Evolutionary conservation across 345 rosid species (phyloP).

Genomic region (Bretschneidera sinensis): DNA sequence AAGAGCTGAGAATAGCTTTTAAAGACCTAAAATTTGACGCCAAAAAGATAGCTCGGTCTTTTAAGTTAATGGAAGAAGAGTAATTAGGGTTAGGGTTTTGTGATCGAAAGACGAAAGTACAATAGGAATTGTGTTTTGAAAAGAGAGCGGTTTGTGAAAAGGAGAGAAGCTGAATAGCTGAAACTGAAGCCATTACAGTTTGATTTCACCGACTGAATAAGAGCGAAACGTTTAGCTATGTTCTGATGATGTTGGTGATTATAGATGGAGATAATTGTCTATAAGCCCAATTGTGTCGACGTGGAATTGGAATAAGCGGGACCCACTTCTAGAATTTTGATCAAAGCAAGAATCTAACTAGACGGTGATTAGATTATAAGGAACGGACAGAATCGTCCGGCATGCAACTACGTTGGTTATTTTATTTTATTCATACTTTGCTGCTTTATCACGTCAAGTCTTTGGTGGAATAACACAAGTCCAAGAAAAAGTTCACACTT

Average conservation of each 20-base stretch:
- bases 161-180: conserved; percentile 9
- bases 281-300: not conserved
- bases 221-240: not conserved
- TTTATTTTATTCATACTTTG: not conserved
- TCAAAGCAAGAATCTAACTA: not conserved
- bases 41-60: not conserved
- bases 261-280: conserved; percentile 2
- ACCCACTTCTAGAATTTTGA: not conserved
- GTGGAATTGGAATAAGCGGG: not conserved
- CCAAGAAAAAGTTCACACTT: too few relatives aligned
- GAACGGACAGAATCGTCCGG: not conserved
- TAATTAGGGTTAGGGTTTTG: not conserved
- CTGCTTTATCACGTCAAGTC: not conserved
- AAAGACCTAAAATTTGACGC: conserved; percentile 12
- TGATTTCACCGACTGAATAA: not conserved
- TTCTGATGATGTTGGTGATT: not conserved
- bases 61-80: not conserved
- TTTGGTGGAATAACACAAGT: too few relatives aligned
- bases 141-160: not conserved
- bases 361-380: not conserved
- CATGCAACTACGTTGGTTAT: not conserved
- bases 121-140: not conserved
- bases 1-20: conserved; percentile 13
- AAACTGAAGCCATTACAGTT: conserved; percentile 6
- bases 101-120: not conserved